Percentiles rank a stretch among this genome's conserved stretches.
Evolutionary conservation across 179 eudicot species (phyloP).

Genomic region (Silene noctiflora): DNA sequence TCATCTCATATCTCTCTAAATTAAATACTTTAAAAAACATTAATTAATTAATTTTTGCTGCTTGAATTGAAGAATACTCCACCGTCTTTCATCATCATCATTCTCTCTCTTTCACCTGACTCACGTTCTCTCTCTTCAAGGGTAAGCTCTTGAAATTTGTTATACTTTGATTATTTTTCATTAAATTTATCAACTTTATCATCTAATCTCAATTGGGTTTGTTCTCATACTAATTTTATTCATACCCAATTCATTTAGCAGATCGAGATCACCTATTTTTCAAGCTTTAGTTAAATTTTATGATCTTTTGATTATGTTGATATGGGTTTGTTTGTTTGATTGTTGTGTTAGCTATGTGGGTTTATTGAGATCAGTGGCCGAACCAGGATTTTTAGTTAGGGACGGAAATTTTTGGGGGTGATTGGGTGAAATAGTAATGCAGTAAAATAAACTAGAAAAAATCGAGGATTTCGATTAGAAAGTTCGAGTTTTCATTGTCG

Average conservation of each 20-base stretch:
- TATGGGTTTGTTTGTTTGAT: neutral
- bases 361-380: slow-evolving; percentile 1
- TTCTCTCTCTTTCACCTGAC: neutral
- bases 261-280: slow-evolving; percentile 18
- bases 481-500: neutral
- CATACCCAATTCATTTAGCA: neutral
- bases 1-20: too few species aligned
- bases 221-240: neutral
- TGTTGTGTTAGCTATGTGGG: neutral
- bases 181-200: neutral
- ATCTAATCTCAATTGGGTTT: neutral
- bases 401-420: too few species aligned
- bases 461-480: neutral
- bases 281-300: neutral
- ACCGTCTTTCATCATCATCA: neutral
- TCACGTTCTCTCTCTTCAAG: neutral
- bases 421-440: neutral
- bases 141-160: slow-evolving; percentile 5
- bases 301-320: neutral
- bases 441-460: neutral
- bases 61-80: neutral
- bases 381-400: neutral
- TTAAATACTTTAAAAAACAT: too few species aligned
- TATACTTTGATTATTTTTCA: neutral
- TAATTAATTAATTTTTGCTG: neutral